phyloP scores from a whole-genome alignment of 2,329 filamentous ascomycete genomes.

The Alternaria conjuncta region DNA sequence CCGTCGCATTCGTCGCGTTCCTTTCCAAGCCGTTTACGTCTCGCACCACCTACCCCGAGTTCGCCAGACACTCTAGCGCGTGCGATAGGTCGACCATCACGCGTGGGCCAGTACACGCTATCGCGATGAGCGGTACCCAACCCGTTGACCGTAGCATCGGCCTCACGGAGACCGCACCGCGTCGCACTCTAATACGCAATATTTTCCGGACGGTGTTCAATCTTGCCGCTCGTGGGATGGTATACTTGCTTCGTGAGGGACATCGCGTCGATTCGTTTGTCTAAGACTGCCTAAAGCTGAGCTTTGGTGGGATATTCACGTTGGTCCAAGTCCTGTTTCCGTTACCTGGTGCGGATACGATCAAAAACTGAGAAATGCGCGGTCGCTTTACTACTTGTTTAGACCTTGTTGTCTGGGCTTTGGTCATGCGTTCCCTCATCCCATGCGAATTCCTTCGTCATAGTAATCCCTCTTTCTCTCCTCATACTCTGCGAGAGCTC shows the following conservation, averaged over 20 bases:
- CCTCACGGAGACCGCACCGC: too few species aligned
- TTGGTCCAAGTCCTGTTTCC: not conserved
- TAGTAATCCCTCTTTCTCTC: conserved; percentile 17
- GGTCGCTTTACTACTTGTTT: not conserved
- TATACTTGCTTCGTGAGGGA: too few species aligned
- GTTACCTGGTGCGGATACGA: not conserved
- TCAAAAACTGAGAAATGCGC: not conserved
- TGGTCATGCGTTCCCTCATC: conserved; percentile 13
- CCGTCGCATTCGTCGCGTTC: not conserved
- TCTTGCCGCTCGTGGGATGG: not conserved
- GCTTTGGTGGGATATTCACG: not conserved
- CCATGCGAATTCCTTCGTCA: conserved; percentile 32
- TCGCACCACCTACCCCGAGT: not conserved
- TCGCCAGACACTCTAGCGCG: not conserved
- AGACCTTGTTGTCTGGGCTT: not conserved
- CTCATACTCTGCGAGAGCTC: not conserved
- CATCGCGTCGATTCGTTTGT: too few species aligned
- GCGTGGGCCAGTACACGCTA: not conserved
- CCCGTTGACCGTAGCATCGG: too few species aligned
- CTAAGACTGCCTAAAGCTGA: too few species aligned
- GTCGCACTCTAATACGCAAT: not conserved
- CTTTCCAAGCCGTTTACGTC: not conserved
- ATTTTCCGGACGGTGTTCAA: not conserved
- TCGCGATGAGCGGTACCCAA: not conserved
- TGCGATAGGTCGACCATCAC: not conserved